A percentile compares a stretch with the other conserved stretches of the same genome.
Conservation (phyloP, 169 alveolate genomes). For the Plasmodium gaboni region DNA sequence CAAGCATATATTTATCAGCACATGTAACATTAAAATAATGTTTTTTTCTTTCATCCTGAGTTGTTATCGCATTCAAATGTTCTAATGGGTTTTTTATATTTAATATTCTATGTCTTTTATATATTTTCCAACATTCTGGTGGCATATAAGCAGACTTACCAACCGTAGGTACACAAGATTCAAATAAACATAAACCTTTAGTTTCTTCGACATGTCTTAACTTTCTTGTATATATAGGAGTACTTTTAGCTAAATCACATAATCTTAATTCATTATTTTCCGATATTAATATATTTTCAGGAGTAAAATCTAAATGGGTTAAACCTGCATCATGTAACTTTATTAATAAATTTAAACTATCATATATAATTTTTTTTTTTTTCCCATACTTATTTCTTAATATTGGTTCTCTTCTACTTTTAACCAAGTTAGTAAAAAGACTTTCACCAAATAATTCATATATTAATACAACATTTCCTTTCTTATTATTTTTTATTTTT, state of each 20-base stretch:
- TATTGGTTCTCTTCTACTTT: conserved; percentile 64
- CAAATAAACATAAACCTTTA: conserved; percentile 77
- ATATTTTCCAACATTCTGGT: conserved; percentile 86
- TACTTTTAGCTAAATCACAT: conserved; percentile 86
- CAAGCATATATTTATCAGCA: conserved; percentile 74
- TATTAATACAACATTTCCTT: conserved; percentile 78
- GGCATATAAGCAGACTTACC: conserved; percentile 89
- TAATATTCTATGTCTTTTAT: conserved; percentile 69
- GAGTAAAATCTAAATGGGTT: conserved; percentile 86
- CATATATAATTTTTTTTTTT: conserved; percentile 77
- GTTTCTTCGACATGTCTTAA: conserved; percentile 77
- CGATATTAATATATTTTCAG: conserved; percentile 85
- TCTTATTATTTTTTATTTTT: conserved; percentile 47
- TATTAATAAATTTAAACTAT: conserved; percentile 71
- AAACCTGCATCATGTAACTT: conserved; percentile 84
- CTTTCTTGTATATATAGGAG: conserved; percentile 80
- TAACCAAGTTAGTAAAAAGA: conserved; percentile 49
- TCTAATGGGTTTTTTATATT: conserved; percentile 31
- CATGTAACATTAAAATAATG: conserved; percentile 82
- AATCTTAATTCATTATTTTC: conserved; percentile 78
- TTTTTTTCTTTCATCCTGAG: conserved; percentile 66
- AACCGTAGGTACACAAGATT: conserved; percentile 88
- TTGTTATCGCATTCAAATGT: conserved; percentile 16
- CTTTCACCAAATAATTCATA: conserved; percentile 80
- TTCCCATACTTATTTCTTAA: too few relatives aligned